Conservation (phyloP, 2,329 filamentous ascomycete genomes). For the Diaporthe citrichinensis region DNA sequence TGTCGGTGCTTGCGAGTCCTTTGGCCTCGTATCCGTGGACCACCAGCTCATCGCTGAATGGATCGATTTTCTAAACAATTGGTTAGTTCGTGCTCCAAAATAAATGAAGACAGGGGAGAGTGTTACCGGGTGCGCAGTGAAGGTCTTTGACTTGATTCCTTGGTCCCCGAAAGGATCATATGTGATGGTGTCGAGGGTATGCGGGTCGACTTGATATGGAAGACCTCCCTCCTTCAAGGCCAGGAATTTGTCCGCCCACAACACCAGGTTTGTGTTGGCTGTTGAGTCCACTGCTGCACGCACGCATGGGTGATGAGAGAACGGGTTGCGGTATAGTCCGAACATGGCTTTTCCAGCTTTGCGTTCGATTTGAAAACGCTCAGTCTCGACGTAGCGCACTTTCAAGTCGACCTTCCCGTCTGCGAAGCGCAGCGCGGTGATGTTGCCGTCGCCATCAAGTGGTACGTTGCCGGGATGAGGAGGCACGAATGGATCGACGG, state of each 20-base stretch:
- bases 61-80: conserved; percentile 50
- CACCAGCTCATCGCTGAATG: conserved; percentile 53
- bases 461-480: conserved; percentile 52
- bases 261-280: conserved; percentile 65
- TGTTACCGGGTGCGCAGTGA: conserved; percentile 53
- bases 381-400: conserved; percentile 53
- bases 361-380: conserved; percentile 51
- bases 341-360: conserved; percentile 50
- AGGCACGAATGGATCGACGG: conserved; percentile 57
- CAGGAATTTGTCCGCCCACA: conserved; percentile 59
- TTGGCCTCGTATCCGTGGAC: conserved; percentile 56
- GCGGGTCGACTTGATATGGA: conserved; percentile 54
- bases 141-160: conserved; percentile 50
- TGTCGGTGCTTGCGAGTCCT: conserved; percentile 54
- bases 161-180: conserved; percentile 55
- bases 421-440: conserved; percentile 52
- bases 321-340: conserved; percentile 54
- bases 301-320: conserved; percentile 50
- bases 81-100: neutral
- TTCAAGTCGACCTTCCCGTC: conserved; percentile 50
- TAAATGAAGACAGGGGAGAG: neutral
- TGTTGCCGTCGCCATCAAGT: conserved; percentile 56
- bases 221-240: conserved; percentile 59
- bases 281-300: conserved; percentile 52
- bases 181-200: conserved; percentile 52